Evolutionary conservation across 108 stramenopile genomes (phyloP).

Genomic region (Phaeodactylum tricornutum): DNA sequence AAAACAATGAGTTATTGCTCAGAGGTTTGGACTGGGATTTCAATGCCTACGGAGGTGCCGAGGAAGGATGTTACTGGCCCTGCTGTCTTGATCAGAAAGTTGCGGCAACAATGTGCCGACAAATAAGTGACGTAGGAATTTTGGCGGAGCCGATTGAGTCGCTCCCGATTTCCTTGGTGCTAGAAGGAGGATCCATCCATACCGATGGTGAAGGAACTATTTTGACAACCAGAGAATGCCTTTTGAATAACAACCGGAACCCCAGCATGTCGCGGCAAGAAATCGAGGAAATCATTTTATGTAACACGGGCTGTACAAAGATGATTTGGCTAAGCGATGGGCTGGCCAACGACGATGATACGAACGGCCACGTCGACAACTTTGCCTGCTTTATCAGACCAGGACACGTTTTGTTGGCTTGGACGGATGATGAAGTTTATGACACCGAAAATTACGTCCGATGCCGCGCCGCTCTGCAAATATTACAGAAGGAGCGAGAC

Average conservation of each 20-base stretch:
- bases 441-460: constrained; percentile 31
- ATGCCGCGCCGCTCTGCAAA: constrained; percentile 27
- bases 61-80: constrained; percentile 46
- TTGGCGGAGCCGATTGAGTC: not conserved
- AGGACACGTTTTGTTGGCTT: constrained; percentile 51
- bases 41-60: constrained; percentile 63
- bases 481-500: constrained; percentile 31
- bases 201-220: constrained; percentile 72
- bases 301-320: constrained; percentile 29
- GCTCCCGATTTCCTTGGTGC: constrained; percentile 17
- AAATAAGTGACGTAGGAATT: not conserved
- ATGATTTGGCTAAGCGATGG: constrained; percentile 67
- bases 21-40: constrained; percentile 65
- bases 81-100: constrained; percentile 41
- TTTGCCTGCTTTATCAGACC: constrained; percentile 54
- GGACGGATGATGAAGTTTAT: constrained; percentile 41
- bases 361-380: constrained; percentile 77
- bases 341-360: constrained; percentile 48
- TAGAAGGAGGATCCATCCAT: constrained; percentile 69
- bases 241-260: constrained; percentile 58
- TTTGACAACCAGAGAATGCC: constrained; percentile 65
- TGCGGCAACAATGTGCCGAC: constrained; percentile 25
- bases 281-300: constrained; percentile 31
- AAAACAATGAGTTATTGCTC: constrained; percentile 3
- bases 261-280: constrained; percentile 32